These are phyloP conservation scores for Diplodia mutila DNA, from an alignment of 2,329 filamentous ascomycete species.

Conservation along the genomic window DNA sequence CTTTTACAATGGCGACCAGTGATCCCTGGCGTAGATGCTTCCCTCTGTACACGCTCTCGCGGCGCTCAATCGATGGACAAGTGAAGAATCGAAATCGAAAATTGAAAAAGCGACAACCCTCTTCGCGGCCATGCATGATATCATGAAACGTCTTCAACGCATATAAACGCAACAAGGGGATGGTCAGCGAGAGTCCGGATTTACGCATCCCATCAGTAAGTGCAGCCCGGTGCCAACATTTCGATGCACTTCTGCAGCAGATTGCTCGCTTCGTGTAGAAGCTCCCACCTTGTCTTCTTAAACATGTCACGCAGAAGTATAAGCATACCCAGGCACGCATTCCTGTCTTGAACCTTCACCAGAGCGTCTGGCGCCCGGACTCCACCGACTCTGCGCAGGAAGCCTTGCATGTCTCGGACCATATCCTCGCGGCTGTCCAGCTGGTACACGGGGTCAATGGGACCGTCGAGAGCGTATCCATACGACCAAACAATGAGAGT, in stretches of 20 bases:
- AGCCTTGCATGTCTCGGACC: constrained; percentile 77
- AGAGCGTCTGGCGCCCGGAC: constrained; percentile 78
- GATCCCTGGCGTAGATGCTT: not conserved
- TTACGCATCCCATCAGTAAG: not conserved
- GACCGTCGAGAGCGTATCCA: constrained; percentile 85
- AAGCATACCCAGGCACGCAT: constrained; percentile 79
- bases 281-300: constrained; percentile 82
- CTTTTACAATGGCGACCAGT: not conserved
- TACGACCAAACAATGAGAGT: constrained; percentile 94
- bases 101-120: not conserved
- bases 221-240: constrained; percentile 46
- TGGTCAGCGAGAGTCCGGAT: not conserved
- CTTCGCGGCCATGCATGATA: not conserved
- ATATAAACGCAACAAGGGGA: not conserved
- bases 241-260: constrained; percentile 81
- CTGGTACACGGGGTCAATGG: constrained; percentile 58
- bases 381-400: constrained; percentile 71
- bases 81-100: not conserved
- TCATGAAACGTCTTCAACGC: not conserved
- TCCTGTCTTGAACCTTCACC: constrained; percentile 72
- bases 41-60: not conserved
- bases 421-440: constrained; percentile 67
- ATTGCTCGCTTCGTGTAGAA: constrained; percentile 83
- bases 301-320: constrained; percentile 83
- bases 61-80: not conserved